These are phyloP conservation scores for Coemansia asiatica DNA, from an alignment of 192 early-diverging fungal genomes.

Conservation along the genomic window DNA sequence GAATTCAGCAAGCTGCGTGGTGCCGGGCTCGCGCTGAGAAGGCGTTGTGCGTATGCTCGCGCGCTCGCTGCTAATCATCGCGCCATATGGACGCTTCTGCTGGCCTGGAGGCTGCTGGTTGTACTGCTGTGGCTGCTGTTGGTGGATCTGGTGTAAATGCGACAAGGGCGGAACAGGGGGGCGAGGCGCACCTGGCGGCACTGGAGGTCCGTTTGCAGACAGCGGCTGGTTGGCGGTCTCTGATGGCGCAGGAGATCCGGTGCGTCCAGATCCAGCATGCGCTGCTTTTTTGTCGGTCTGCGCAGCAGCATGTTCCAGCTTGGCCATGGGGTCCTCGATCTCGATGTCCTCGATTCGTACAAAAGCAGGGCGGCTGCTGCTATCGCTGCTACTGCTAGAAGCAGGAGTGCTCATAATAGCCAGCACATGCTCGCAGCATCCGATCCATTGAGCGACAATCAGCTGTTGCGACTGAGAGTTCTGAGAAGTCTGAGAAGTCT, in stretches of 20 bases:
- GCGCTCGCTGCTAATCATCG: constrained; percentile 5
- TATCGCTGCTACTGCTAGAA: background rate
- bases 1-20: background rate
- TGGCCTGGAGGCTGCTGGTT: background rate
- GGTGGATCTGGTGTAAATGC: constrained; percentile 1
- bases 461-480: constrained; percentile 5
- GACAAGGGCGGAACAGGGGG: background rate
- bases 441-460: constrained; percentile 25
- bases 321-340: constrained; percentile 1
- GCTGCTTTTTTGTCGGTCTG: background rate
- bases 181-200: constrained; percentile 7
- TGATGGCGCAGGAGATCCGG: background rate
- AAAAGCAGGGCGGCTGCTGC: background rate
- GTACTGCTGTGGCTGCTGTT: background rate
- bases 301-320: constrained; percentile 7
- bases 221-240: background rate
- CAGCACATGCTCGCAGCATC: constrained; percentile 26
- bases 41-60: background rate
- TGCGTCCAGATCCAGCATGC: constrained; percentile 1
- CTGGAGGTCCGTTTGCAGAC: constrained; percentile 2
- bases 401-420: background rate
- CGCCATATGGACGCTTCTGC: constrained; percentile 15
- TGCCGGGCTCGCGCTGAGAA: constrained; percentile 6
- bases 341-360: constrained; percentile 15
- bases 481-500: too few relatives aligned